Evolutionary conservation across 1,284 basidiomycete genomes (phyloP).

Genomic region (Dichomitus squalens): DNA sequence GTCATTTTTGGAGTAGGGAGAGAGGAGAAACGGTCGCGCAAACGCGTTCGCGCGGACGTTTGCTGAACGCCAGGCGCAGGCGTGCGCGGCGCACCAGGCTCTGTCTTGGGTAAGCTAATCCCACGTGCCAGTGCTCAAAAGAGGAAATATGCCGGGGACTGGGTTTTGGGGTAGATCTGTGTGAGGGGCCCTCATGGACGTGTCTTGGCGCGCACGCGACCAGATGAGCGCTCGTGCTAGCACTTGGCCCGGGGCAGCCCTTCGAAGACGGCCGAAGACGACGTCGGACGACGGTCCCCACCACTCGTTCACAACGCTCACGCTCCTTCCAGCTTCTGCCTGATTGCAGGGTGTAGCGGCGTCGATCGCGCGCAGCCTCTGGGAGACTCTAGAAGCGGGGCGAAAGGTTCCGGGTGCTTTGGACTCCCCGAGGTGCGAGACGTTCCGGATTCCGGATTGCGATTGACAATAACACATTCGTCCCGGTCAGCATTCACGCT

Average conservation of each 20-base stretch:
- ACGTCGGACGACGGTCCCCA: not conserved
- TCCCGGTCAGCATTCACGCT: not conserved
- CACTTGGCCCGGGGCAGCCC: not conserved
- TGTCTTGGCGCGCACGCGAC: too few relatives aligned
- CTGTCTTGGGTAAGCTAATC: not conserved
- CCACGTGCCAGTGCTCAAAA: not conserved
- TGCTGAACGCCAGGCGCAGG: constrained; percentile 10
- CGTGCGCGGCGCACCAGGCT: not conserved
- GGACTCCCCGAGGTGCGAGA: not conserved
- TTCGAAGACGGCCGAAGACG: not conserved
- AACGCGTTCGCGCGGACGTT: not conserved
- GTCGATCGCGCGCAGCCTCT: not conserved
- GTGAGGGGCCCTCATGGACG: too few relatives aligned
- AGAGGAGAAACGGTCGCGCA: not conserved
- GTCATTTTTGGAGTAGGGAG: constrained; percentile 30
- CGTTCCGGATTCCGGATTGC: not conserved
- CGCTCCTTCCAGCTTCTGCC: not conserved
- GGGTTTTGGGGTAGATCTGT: not conserved
- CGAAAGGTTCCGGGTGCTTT: not conserved
- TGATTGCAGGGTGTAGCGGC: too few relatives aligned
- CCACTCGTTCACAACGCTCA: not conserved
- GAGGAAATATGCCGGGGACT: not conserved
- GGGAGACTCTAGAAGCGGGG: not conserved
- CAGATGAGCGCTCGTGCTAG: not conserved
- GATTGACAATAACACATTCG: not conserved